Base-by-base conservation (phyloP, 306 rosid species). In the Rubus idaeus region DNA sequence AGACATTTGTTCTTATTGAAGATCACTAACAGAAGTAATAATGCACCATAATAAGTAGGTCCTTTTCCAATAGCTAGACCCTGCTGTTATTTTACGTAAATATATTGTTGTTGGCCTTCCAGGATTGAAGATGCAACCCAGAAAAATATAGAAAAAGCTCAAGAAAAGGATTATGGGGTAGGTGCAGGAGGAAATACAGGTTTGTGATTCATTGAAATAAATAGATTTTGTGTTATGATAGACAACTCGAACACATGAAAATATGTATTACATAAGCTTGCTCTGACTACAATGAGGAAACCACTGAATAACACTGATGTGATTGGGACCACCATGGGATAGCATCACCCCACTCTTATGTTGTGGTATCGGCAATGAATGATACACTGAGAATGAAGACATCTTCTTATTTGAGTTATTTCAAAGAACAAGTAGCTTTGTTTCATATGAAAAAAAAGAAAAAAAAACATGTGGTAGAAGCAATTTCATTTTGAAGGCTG, bases 41-140 rank as follows among this genome's bases (percentile, higher is more conserved):
- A 35, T 67, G 55, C 78, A 50, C 18, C 17, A 17, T 45, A 44
- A 16, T 30, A 44, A 16, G 41, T 37, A 6, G 30, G 45, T 44
- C 21, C 21, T 69, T 37, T 55, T 51, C 1, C n/a, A 11, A 20
- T 76, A 14, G 45, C 12, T 49, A 20, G 51, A 64, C 37, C 58
- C 7, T 42, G 26, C 46, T 50, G 42, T 68, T 65, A 26, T 21
- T 45, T 70, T 23, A 8, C 2, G 6, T 17, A 8, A 20, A n/a
- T 20, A 5, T 16, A n/a, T 21, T 52, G 20, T 11, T 42, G 41
- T 69, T 68, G 63, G 20, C 74, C 74, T 82, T 73, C 63, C 89
- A 92, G 96, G 90, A 70, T 39, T 78, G 82, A 80, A 78, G 88
- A 85, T 62, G 65, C 57, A 60, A 80, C 62, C 79, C 87, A 71